Evolutionary conservation across 1,284 basidiomycete species (phyloP).

Genomic region (Rhodotorula sp.): DNA sequence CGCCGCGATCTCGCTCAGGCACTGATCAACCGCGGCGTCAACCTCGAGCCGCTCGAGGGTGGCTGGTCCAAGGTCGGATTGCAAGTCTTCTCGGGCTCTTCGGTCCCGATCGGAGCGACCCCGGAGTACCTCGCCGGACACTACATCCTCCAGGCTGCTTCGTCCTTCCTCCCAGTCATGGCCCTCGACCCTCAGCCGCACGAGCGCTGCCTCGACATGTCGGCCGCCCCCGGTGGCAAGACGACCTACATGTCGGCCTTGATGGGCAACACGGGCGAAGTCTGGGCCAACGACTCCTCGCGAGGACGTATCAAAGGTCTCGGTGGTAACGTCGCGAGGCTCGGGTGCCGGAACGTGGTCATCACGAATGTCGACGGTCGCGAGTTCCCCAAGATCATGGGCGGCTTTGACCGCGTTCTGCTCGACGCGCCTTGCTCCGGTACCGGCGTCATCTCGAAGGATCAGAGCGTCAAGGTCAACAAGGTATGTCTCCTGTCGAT

Average conservation of each 20-base stretch:
- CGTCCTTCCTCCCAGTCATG: slow-evolving; percentile 98
- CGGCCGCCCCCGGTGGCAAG: slow-evolving; percentile 96
- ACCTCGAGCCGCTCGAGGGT: slow-evolving; percentile 87
- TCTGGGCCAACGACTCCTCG: slow-evolving; percentile 98
- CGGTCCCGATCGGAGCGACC: slow-evolving; percentile 92
- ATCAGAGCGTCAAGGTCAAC: slow-evolving; percentile 95
- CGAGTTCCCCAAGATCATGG: slow-evolving; percentile 99
- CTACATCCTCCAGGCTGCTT: slow-evolving; percentile 99
- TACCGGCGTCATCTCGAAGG: slow-evolving; percentile 97
- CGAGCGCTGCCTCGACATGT: slow-evolving; percentile 97
- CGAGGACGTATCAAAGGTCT: slow-evolving; percentile 94
- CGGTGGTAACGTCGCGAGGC: slow-evolving; percentile 91
- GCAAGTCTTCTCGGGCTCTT: slow-evolving; percentile 83
- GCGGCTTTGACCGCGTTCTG: slow-evolving; percentile 94
- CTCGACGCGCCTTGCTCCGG: slow-evolving; percentile 97
- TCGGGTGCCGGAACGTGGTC: slow-evolving; percentile 98
- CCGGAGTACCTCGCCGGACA: slow-evolving; percentile 99
- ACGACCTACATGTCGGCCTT: slow-evolving; percentile 94
- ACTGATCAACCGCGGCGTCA: slow-evolving; percentile 90
- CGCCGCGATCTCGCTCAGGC: slow-evolving; percentile 92
- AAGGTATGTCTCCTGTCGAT: too few species aligned
- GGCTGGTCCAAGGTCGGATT: slow-evolving; percentile 99
- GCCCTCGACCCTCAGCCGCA: slow-evolving; percentile 89
- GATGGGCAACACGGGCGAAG: slow-evolving; percentile 93
- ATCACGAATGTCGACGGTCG: slow-evolving; percentile 97